A percentile compares a stretch with the other conserved stretches of the same genome.
These are phyloP conservation scores for Arabis alpina DNA, from an alignment of 345 rosid species.

Conservation along the genomic window DNA sequence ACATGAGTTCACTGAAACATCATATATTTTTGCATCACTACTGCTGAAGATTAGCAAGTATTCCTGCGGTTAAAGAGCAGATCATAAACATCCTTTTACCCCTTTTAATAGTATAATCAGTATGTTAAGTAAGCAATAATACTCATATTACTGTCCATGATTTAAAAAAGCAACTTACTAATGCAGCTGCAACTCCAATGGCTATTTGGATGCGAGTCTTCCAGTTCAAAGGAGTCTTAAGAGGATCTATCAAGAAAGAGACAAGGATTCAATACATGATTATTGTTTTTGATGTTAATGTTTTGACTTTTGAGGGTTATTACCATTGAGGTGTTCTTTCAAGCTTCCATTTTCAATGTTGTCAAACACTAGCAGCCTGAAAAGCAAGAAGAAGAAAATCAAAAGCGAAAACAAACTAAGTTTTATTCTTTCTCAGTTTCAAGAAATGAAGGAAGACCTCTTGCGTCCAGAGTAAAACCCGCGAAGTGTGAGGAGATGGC, in stretches of 20 bases:
- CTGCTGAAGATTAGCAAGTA: constrained; percentile 80
- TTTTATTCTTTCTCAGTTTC: neutral
- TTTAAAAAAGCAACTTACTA: constrained; percentile 54
- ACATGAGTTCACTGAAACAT: constrained; percentile 79
- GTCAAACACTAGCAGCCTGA: constrained; percentile 82
- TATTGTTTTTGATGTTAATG: neutral
- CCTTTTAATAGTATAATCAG: neutral
- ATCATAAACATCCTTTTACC: neutral
- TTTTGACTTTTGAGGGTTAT: constrained; percentile 18
- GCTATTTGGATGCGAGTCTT: constrained; percentile 78
- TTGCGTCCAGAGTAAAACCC: constrained; percentile 79
- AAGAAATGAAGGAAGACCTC: constrained; percentile 51
- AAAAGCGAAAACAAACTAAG: constrained; percentile 13
- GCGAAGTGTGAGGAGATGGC: constrained; percentile 82
- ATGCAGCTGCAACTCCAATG: constrained; percentile 88
- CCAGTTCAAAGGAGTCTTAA: constrained; percentile 93
- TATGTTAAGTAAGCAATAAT: neutral
- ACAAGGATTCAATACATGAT: neutral
- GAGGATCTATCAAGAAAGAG: constrained; percentile 73
- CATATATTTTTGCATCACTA: constrained; percentile 61
- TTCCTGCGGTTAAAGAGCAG: constrained; percentile 57
- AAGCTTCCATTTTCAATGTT: constrained; percentile 86
- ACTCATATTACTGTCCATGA: constrained; percentile 3
- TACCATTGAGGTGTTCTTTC: constrained; percentile 90
- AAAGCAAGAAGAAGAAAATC: constrained; percentile 29